Evolutionary conservation across 148 eudicot genomes (phyloP), one percentile per base, ranked within the genome.

Genomic region (Vaccinium myrtillus): DNA sequence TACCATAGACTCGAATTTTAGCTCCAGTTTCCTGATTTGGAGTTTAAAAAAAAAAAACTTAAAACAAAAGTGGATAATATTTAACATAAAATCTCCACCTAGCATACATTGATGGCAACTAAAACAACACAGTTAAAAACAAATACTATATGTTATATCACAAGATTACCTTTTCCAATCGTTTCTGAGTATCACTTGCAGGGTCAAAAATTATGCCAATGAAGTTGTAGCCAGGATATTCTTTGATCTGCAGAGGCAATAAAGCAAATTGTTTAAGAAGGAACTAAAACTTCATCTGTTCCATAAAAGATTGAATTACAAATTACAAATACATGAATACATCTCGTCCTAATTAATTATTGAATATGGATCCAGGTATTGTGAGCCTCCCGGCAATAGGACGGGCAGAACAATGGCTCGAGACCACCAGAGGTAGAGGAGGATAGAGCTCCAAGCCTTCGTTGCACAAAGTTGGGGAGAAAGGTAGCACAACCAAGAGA

Each of bases 21-120:
- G 98, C 93, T 89, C 98, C 99, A 58, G 97, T 96, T 90, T 96
- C 98, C 99, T 96, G 88, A 61, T 89, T 86, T 75, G 56, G 77
- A 74, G 4, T 76, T 50, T 73, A 89, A 32, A 32, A 23, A 54
- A 89, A 13, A 50, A 15, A 36, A 82, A 51, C 56, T 23, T 55
- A 14, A 75, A 61, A 14, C 39, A 55, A 83, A 80, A 39, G 39
- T 50, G 39, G 59, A 73, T 53, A 67, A 39, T 65, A 25, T 4
- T 46, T 43, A 61, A 49, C 58, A 53, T 0, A 80, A 46, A 75
- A 58, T 70, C 70, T 18, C n/a, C 55, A 53, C 77, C 63, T 6
- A 32, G 14, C 82, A 14, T 70, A 75, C 75, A 19, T 8, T 39
- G 23, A 21, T 36, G 23, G 54, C 85, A 39, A 63, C 14, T 27